Evolutionary conservation across 2,329 filamentous ascomycete genomes (phyloP).

Genomic region (Cladophialophora chaetospira): DNA sequence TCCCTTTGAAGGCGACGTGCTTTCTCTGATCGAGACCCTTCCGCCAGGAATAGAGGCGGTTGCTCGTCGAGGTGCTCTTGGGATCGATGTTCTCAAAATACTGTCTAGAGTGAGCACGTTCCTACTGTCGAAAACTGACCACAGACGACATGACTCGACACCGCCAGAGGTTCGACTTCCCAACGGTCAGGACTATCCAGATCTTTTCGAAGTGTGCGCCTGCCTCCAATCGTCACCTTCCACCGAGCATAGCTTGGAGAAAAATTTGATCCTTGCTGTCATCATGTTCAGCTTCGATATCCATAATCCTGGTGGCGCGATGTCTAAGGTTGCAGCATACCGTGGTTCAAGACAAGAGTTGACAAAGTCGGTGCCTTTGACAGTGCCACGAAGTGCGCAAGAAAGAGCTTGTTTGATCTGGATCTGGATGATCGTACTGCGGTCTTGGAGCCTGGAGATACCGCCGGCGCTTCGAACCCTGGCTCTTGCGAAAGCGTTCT

Average conservation of each 20-base stretch:
- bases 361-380: conserved; percentile 19
- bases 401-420: conserved; percentile 19
- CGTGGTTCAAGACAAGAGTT: conserved; percentile 23
- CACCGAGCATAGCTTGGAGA: conserved; percentile 24
- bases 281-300: conserved; percentile 23
- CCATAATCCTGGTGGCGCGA: conserved; percentile 6
- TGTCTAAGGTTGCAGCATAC: conserved; percentile 16
- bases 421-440: conserved; percentile 23
- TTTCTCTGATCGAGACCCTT: conserved; percentile 8
- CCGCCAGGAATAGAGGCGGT: conserved; percentile 16
- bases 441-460: conserved; percentile 11
- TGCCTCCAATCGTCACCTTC: conserved; percentile 22
- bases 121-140: conserved; percentile 11
- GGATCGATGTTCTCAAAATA: conserved; percentile 18
- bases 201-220: conserved; percentile 21
- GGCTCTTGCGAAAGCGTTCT: conserved; percentile 6
- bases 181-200: conserved; percentile 19
- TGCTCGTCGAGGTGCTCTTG: conserved; percentile 10
- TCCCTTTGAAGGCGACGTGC: conserved; percentile 13
- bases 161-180: conserved; percentile 5
- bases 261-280: conserved; percentile 22
- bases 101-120: conserved; percentile 22
- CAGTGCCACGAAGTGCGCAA: background rate
- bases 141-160: background rate
- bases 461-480: background rate